Evolutionary conservation across 768 basidiomycete species (phyloP).

Genomic region (Hydnum rufescens): DNA sequence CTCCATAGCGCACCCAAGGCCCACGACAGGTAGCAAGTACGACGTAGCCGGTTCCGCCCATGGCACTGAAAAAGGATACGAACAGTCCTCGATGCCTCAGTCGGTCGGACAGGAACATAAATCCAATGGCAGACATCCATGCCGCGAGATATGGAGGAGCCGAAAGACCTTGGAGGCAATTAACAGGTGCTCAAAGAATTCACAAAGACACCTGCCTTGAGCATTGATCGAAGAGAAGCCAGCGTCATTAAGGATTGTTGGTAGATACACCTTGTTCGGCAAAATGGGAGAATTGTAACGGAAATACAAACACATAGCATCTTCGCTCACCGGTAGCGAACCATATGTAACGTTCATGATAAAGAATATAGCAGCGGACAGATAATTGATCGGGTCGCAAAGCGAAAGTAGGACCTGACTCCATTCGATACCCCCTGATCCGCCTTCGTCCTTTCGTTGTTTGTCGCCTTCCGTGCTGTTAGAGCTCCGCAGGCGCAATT

Average conservation of each 20-base stretch:
- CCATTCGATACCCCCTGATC: not conserved
- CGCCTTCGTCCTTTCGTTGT: not conserved
- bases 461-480: not conserved
- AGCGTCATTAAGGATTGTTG: not conserved
- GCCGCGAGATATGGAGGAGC: slow-evolving; percentile 1
- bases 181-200: no score
- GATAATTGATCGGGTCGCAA: not conserved
- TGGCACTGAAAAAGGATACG: not conserved
- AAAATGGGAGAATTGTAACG: not conserved
- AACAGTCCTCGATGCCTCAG: not conserved
- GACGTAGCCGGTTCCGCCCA: not conserved
- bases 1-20: not conserved
- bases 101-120: not conserved
- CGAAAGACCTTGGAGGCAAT: slow-evolving; percentile 1
- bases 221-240: not conserved
- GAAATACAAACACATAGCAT: not conserved
- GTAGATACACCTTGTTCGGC: slow-evolving; percentile 1
- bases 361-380: not conserved
- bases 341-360: not conserved
- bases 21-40: not conserved
- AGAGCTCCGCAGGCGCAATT: not conserved
- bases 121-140: not conserved
- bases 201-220: not conserved
- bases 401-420: not conserved
- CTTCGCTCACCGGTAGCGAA: not conserved